Conservation (phyloP, 2,329 filamentous ascomycete genomes). For the Trichoderma lentiforme region DNA sequence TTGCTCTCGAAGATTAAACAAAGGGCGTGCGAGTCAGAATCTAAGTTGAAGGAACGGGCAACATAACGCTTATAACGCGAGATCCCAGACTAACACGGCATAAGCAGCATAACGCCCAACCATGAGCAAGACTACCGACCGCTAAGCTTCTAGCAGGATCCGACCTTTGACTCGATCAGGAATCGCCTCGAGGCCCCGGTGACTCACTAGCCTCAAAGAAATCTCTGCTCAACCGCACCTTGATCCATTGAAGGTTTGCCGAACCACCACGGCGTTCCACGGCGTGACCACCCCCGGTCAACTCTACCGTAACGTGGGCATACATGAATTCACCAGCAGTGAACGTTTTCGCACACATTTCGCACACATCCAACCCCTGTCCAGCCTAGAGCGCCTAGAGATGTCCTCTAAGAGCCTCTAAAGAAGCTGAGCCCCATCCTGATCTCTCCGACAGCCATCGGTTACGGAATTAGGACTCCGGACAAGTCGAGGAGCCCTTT, state of each 20-base stretch:
- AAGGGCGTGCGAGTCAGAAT: not conserved
- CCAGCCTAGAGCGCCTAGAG: not conserved
- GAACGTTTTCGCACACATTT: not conserved
- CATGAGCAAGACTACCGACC: not conserved
- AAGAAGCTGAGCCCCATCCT: not conserved
- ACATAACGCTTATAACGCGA: not conserved
- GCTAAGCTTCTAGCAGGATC: not conserved
- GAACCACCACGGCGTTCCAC: not conserved
- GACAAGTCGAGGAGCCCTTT: not conserved
- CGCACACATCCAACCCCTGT: not conserved
- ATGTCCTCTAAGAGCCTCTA: not conserved
- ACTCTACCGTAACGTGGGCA: not conserved
- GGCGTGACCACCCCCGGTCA: not conserved
- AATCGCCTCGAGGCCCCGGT: not conserved
- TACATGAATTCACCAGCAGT: not conserved
- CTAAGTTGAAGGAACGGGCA: not conserved
- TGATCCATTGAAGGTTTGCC: not conserved
- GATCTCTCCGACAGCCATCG: not conserved
- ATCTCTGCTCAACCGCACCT: not conserved
- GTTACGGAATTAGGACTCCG: not conserved
- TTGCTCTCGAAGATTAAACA: not conserved
- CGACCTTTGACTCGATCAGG: not conserved
- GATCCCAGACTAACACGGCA: not conserved
- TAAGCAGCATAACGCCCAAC: not conserved
- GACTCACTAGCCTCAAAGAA: conserved; percentile 12